These are phyloP conservation scores for Trametes pubescens DNA, from an alignment of 1,284 basidiomycete genomes.

Conservation along the genomic window DNA sequence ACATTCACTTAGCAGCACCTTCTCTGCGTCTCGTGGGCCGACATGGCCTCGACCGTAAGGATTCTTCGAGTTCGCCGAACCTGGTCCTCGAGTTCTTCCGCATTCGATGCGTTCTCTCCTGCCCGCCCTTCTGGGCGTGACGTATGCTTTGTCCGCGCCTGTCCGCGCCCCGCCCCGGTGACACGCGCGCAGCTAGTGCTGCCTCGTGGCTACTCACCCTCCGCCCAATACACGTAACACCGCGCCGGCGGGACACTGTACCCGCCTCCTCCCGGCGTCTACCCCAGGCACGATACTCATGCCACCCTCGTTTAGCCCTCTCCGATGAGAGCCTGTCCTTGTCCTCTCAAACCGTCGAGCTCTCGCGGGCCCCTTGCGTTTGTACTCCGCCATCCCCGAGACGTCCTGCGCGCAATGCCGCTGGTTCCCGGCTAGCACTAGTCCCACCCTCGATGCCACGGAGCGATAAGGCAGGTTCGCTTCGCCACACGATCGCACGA, in stretches of 20 bases:
- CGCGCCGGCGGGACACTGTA: background rate
- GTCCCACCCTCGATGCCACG: background rate
- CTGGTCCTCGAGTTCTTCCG: conserved; percentile 13
- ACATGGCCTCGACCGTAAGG: background rate
- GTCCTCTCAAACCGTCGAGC: conserved; percentile 5
- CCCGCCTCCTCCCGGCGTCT: conserved; percentile 8
- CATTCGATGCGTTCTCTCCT: conserved; percentile 5
- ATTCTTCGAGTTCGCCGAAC: background rate
- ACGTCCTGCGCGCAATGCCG: background rate
- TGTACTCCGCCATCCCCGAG: background rate
- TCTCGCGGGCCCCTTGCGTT: background rate
- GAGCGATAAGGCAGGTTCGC: background rate
- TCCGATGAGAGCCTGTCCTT: conserved; percentile 3
- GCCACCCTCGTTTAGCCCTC: background rate
- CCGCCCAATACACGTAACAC: conserved; percentile 26
- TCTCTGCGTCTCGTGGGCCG: background rate
- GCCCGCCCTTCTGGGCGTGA: conserved; percentile 6
- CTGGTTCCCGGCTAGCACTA: background rate
- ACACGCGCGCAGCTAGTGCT: conserved; percentile 16
- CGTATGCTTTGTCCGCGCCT: conserved; percentile 10
- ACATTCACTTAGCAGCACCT: background rate
- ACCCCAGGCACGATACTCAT: conserved; percentile 14
- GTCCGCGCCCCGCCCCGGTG: background rate
- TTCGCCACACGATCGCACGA: conserved; percentile 12
- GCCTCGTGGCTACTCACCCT: conserved; percentile 37